A percentile compares a stretch with the other conserved stretches of the same genome.
These are phyloP conservation scores for Phytopythium oedochilum DNA, from an alignment of 352 stramenopile genomes.

Conservation along the genomic window DNA sequence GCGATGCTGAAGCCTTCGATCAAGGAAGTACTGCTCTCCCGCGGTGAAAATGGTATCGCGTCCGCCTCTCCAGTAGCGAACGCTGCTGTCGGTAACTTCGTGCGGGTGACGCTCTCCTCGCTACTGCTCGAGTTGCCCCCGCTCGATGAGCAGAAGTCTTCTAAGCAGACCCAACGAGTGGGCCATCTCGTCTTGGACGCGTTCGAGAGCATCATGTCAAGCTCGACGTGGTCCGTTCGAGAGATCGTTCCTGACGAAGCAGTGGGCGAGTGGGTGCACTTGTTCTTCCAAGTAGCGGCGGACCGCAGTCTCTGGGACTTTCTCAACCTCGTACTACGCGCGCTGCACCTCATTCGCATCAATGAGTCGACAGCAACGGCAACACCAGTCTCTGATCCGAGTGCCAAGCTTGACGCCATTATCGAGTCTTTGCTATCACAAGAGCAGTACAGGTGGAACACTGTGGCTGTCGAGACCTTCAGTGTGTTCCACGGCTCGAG, in stretches of 20 bases:
- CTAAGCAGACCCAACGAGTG: constrained; percentile 40
- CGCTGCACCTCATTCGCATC: constrained; percentile 20
- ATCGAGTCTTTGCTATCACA: neutral
- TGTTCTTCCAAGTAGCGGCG: constrained; percentile 22
- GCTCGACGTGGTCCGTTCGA: neutral
- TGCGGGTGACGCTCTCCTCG: constrained; percentile 13
- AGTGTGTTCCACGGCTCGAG: constrained; percentile 21
- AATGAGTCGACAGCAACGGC: neutral
- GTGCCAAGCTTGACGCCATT: neutral
- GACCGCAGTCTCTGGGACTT: constrained; percentile 33
- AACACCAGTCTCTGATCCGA: neutral
- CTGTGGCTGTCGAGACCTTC: constrained; percentile 42
- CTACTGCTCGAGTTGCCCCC: constrained; percentile 4
- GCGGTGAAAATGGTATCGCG: neutral
- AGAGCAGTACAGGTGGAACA: constrained; percentile 27
- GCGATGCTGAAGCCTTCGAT: constrained; percentile 37
- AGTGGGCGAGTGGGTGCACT: constrained; percentile 9
- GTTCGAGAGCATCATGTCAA: constrained; percentile 19
- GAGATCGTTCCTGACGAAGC: neutral
- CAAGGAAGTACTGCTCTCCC: constrained; percentile 21
- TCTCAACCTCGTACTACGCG: constrained; percentile 37
- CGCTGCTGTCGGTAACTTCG: constrained; percentile 2
- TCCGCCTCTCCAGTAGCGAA: neutral
- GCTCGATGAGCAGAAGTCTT: constrained; percentile 7
- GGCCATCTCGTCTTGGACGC: constrained; percentile 60